phyloP scores from a whole-genome alignment of 2,329 filamentous ascomycete genomes.

The Colletotrichum sidae region DNA sequence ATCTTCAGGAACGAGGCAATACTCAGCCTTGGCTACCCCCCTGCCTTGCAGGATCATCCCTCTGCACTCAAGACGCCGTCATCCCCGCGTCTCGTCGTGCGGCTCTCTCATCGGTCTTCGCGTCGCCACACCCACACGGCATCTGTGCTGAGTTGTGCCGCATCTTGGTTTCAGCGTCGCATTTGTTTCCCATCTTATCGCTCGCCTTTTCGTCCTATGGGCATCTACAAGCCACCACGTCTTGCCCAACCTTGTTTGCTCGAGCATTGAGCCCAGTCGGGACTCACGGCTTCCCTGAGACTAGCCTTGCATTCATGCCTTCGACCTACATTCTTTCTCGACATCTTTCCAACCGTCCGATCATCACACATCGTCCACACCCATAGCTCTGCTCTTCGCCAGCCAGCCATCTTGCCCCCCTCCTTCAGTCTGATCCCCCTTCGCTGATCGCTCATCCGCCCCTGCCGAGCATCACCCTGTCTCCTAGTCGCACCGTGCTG shows the following conservation, averaged over 20 bases:
- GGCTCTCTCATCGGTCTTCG: conserved; percentile 20
- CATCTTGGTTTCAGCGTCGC: conserved; percentile 37
- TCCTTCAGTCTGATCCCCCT: conserved; percentile 29
- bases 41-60: conserved; percentile 29
- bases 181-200: conserved; percentile 34
- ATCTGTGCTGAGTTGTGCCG: conserved; percentile 38
- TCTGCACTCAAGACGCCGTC: conserved; percentile 1
- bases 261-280: conserved; percentile 30
- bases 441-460: conserved; percentile 19
- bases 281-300: conserved; percentile 27
- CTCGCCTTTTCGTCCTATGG: conserved; percentile 27
- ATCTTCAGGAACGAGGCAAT: conserved; percentile 20
- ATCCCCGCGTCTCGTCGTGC: conserved; percentile 28
- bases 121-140: conserved; percentile 31
- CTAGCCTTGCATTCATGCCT: conserved; percentile 31
- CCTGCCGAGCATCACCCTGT: conserved; percentile 29
- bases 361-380: conserved; percentile 19
- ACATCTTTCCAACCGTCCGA: conserved; percentile 21
- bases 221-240: conserved; percentile 6
- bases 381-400: conserved; percentile 13
- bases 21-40: conserved; percentile 10
- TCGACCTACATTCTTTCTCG: conserved; percentile 9
- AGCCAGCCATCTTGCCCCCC: conserved; percentile 7
- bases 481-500: conserved; percentile 21
- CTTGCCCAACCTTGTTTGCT: conserved; percentile 11